Base-by-base conservation (phyloP, 75 land plant species). In the Selaginella tamariscina region DNA sequence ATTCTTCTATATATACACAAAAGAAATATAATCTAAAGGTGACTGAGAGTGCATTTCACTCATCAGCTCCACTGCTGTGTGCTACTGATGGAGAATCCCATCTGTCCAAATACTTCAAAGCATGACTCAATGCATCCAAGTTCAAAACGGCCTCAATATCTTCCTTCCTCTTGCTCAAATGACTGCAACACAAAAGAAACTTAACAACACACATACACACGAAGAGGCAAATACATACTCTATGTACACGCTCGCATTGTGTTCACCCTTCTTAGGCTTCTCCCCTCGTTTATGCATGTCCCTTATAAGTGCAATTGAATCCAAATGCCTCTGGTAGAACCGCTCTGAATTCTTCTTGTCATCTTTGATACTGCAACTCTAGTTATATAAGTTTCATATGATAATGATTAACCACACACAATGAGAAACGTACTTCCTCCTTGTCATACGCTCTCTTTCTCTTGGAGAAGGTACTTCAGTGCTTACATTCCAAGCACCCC, bases 401-500 rank as follows among this genome's bases (percentile, higher is more conserved):
- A 5, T 39, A 39, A 15, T 39, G 49, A 39, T 5, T 15, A 39
- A 5, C 5, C 5, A 39, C 5, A 39, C 49, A 5, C 15, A 5
- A 5, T 39, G 49, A 15, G 49, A 15, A 39, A 39, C 49, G 5
- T 39, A 39, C 49, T 5, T 39, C 49, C 49, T 39, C 15, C 49
- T 39, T 39, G 49, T 39, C 49, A 39, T 39, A 39, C 49, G 49
- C 49, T 39, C 49, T 39, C 49, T 39, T 39, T 39, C 49, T 39
- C 49, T 39, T 5, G 49, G 49, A 5, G 49, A 39, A 5, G 49
- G 49, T 5, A 39, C 49, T 39, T 39, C 49, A 15, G 49, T 39
- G 49, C 49, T 39, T 5, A 39, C 15, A 15, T 39, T 39, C 49
- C 49, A 39, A 15, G 49, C 49, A 15, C 49, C 49, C 49, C 49